Conservation (phyloP, 768 basidiomycete genomes). For the Cystoderma amianthinum region DNA sequence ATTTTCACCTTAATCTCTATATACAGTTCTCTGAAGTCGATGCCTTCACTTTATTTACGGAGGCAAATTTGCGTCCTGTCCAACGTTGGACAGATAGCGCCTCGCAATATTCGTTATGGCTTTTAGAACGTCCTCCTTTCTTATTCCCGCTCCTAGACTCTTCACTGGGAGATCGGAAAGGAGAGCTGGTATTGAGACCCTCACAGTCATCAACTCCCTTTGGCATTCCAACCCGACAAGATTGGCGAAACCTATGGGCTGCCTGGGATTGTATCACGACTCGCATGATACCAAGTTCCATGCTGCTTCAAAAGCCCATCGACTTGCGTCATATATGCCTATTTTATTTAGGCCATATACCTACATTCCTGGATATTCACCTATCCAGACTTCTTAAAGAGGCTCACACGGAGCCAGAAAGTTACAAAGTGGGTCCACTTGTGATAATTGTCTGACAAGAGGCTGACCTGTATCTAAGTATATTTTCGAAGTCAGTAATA, state of each 20-base stretch:
- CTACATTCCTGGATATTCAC: conserved; percentile 88
- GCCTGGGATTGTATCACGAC: conserved; percentile 83
- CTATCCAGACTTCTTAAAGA: conserved; percentile 69
- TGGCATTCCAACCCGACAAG: conserved; percentile 62
- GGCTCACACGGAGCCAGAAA: conserved; percentile 76
- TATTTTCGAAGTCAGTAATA: conserved; percentile 60
- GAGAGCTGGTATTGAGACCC: conserved; percentile 15
- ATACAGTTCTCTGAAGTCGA: conserved; percentile 83
- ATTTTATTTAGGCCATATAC: conserved; percentile 96
- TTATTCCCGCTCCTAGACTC: conserved; percentile 57
- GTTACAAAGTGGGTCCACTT: conserved; percentile 50
- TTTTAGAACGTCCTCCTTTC: conserved; percentile 84
- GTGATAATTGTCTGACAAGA: conserved; percentile 6
- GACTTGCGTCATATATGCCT: conserved; percentile 92
- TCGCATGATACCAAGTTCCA: conserved; percentile 79
- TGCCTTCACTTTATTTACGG: conserved; percentile 59
- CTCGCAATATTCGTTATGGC: conserved; percentile 77
- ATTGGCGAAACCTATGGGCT: conserved; percentile 84
- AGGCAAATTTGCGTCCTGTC: conserved; percentile 75
- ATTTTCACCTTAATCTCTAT: background rate
- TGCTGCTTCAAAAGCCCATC: conserved; percentile 89
- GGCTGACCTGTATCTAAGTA: conserved; percentile 30
- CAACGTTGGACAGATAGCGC: conserved; percentile 78
- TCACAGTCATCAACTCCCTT: conserved; percentile 45
- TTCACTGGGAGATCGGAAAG: conserved; percentile 17